Conservation (phyloP, 257 asterid genomes). For the Avicennia marina region DNA sequence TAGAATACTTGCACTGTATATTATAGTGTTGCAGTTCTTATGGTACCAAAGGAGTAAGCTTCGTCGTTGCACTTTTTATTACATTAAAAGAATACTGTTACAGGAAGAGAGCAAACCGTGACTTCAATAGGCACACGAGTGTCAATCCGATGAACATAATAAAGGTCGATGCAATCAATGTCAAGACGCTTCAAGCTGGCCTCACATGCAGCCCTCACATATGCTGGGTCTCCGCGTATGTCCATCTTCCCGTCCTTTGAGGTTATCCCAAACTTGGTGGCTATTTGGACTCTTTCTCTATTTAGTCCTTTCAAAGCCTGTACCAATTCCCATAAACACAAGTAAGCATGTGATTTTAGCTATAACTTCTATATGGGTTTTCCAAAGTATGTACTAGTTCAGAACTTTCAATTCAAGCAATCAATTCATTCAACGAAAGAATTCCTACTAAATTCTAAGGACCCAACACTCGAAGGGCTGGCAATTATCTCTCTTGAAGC, state of each 20-base stretch:
- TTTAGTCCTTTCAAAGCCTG: constrained; percentile 37
- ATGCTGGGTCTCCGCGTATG: constrained; percentile 35
- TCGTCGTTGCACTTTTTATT: too few species aligned
- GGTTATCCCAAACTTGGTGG: constrained; percentile 38
- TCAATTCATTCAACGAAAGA: neutral
- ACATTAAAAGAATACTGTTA: too few species aligned
- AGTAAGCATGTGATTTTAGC: neutral
- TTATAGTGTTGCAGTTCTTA: too few species aligned
- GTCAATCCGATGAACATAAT: constrained; percentile 44
- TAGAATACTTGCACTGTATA: too few species aligned
- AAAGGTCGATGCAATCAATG: constrained; percentile 39
- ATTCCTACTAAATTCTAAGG: neutral
- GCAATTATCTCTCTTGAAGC: neutral
- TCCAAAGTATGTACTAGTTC: neutral
- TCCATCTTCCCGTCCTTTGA: constrained; percentile 26
- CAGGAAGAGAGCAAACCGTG: constrained; percentile 42
- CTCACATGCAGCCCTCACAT: constrained; percentile 45
- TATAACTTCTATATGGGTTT: neutral
- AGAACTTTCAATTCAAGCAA: neutral
- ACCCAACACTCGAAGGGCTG: neutral
- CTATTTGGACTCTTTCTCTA: constrained; percentile 37
- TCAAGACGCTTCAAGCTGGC: constrained; percentile 50
- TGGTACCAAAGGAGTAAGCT: too few species aligned
- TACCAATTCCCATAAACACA: too few species aligned
- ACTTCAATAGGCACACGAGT: constrained; percentile 46